Evolutionary conservation across 164 flowering plant genomes (phyloP), one percentile per base, ranked within the genome.

Genomic region (Stephania japonica): DNA sequence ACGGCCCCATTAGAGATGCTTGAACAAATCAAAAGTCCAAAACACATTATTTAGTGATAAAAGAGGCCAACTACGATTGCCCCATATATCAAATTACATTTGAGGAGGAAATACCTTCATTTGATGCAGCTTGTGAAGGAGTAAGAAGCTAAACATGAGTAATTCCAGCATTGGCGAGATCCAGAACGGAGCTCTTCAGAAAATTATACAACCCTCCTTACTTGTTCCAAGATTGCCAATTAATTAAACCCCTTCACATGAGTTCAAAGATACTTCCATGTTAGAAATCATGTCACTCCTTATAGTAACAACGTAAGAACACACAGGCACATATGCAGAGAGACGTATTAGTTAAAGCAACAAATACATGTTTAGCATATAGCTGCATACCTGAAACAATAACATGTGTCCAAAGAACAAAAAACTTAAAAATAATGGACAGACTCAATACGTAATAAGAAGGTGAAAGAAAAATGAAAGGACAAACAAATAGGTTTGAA

Each of bases 71-170:
- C 18, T 19, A 42, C 21, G n/a, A 56, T n/a, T 14, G 7, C 7
- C 18, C 19, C 18, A 4, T 6, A 56, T 18, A 56, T 13, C 32
- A 27, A 27, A 27, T 27, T 27, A 27, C 32, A 27, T 27, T 27
- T 27, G 32, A 27, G 32, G 32, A 27, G 32, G 23, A 25, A 26
- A 26, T 78, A 88, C 92, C 97, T 87, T 92, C 71, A 13, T 82
- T 74, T 5, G 84, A 75, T 38, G 50, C 90, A 5, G 96, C 87
- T 4, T 92, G 90, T 61, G 96, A 88, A 6, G 93, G 78, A 44
- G 91, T 96, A 50, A 93, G 94, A 32, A 88, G 90, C 98, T 93
- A 89, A 65, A 87, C 90, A 80, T 89, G 94, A 12, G 93, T 86
- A 25, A 88, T 78, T 44, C 94, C 93, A 19, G 90, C 87, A 23